Evolutionary conservation across 2,329 filamentous ascomycete genomes (phyloP), one percentile per base, ranked within the genome.

Genomic region (Ophiocordyceps camponoti-saundersi): DNA sequence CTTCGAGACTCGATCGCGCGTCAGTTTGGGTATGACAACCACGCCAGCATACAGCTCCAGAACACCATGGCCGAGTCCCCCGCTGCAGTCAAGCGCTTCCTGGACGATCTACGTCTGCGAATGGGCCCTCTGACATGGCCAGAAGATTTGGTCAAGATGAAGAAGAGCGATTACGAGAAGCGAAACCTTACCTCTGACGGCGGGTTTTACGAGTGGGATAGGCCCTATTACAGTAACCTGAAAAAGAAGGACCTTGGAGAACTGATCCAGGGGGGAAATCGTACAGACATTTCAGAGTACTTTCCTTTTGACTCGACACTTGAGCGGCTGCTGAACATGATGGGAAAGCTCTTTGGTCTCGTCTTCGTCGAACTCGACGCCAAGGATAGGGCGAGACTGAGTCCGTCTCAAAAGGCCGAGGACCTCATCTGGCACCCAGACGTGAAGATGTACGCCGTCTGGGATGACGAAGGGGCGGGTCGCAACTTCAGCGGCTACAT

Each of bases 21-120:
- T 46, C 70, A 90, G 44, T 70, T 90, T 1, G 84, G 84, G 13
- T 92, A 88, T 61, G 72, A 77, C 6, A 79, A 87, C 57, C 83
- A 90, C 59, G 85, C 85, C 18, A 74, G 79, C 44, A 80, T 88
- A 61, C 70, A 76, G 44, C 81, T 92, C 39, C 83, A 88, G 57
- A 79, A 85, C 56, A 90, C 88, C 72, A 92, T 92, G 85, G 84
- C 85, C 44, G 88, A 89, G 70, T 79, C 73, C 1, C 73, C 82
- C 2, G 72, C 77, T 57, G 82, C 75, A 0, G 85, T 92, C 12
- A 73, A 82, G 52, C 73, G 78, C 46, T 90, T 92, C 61, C 66
- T 92, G 8, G 72, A 69, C 6, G 83, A 89, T 58, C 68, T 92
- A 50, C 76, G 80, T 48, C 68, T 65, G 23, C 77, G 81, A 46